Evolutionary conservation across 1,284 basidiomycete species (phyloP), one percentile per base, ranked within the genome.

Genomic region (Ceratobasidium sp.): DNA sequence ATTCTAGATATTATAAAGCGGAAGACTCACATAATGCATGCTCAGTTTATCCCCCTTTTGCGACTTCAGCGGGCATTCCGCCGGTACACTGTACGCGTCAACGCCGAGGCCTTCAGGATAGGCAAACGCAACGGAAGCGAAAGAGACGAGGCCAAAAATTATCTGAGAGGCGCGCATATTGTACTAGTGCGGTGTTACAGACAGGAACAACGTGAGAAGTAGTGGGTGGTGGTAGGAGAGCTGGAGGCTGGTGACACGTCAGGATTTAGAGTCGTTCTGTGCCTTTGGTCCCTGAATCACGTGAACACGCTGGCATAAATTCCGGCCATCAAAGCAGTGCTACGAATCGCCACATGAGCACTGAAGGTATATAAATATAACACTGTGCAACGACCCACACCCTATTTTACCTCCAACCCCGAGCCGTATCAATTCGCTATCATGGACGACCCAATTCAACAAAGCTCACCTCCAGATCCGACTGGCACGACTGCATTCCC

Each of bases 11-110:
- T 67, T 20, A 71, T 23, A 49, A 13, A 39, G 39, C n/a, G n/a
- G n/a, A n/a, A 40, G n/a, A 89, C 92, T 82, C 84, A 94, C 94
- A 82, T 95, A 95, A 89, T 95, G 94, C 80, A 96, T 94, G 80
- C 89, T 84, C 81, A 96, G 88, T 61, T 85, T 82, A 84, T 95
- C 94, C 0, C 93, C 94, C 56, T 88, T 90, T 83, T 86, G 84
- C 0, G 93, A 89, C 82, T 89, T 91, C 46, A 86, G 81, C 1
- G 87, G 77, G 83, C 95, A 96, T 60, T 88, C 86, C 1, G 88
- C 87, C 0, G 94, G 94, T 79, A 85, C 83, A 82, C 86, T 89
- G 0, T 90, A 92, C 26, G 89, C 90, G 39, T 93, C 89, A 51
- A 94, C 91, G 60, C 86, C 81, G 55, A 95, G 89, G 53, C 53